These are phyloP conservation scores for Phycomyces nitens DNA, from an alignment of 192 early-diverging fungal species.

Conservation along the genomic window DNA sequence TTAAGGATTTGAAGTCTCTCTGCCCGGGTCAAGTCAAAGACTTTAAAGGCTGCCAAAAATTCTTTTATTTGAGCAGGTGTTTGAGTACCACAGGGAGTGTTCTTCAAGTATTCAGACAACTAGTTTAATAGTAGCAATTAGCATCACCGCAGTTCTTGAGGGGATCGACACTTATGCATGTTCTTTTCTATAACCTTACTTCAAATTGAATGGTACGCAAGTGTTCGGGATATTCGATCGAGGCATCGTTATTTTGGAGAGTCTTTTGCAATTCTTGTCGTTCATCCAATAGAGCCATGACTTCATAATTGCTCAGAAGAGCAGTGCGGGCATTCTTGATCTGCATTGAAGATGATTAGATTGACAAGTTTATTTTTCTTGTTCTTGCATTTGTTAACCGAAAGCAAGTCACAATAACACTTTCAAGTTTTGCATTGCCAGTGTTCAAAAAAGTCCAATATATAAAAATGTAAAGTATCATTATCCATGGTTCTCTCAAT, in stretches of 20 bases:
- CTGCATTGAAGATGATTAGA: conserved; percentile 42
- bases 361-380: no score
- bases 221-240: conserved; percentile 54
- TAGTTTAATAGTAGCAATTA: conserved; percentile 12
- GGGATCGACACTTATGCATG: not conserved
- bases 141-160: not conserved
- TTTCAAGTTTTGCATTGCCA: no score
- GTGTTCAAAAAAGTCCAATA: no score
- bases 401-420: no score
- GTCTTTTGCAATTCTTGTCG: conserved; percentile 44
- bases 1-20: conserved; percentile 78
- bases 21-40: conserved; percentile 60
- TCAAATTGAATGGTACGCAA: conserved; percentile 65
- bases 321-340: conserved; percentile 58
- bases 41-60: conserved; percentile 42
- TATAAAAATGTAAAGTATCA: no score
- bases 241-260: conserved; percentile 28
- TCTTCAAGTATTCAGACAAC: conserved; percentile 54
- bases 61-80: conserved; percentile 43
- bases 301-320: conserved; percentile 68
- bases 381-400: no score
- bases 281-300: conserved; percentile 57
- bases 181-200: conserved; percentile 27
- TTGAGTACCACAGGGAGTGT: conserved; percentile 58
- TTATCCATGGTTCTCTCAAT: no score